Base-by-base conservation (phyloP, 768 basidiomycete genomes). In the Mycena galopus region DNA sequence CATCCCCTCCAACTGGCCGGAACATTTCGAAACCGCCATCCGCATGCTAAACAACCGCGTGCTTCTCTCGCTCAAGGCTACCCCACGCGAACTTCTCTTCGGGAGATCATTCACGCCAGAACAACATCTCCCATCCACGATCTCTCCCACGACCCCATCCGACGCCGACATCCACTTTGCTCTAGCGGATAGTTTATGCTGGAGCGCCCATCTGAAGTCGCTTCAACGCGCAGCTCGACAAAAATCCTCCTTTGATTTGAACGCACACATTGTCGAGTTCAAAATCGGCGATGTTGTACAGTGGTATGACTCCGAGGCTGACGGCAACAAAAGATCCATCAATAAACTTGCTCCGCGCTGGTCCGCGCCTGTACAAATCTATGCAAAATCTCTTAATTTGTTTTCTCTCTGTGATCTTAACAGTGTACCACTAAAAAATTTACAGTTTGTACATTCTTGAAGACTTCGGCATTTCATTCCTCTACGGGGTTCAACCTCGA, bases 61-160 rank as follows among this genome's bases (percentile, higher is more conserved):
- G 0, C 73, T 82, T 0, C 79, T 81, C 1, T 56, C 67, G 5
- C 50, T 73, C 16, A 65, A 69, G 5, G 63, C 63, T 0, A 68
- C 39, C 2, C 72, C 72, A 2, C 80, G 81, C 27, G 84, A 85
- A 68, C 72, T 85, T 0, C 71, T 85, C 1, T 75, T 84, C 0
- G 81, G 82, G 0, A 50, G 82, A 4, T 75, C 79, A 1, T 71
- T 83, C 56, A 81, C 63, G 2, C 63, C 63, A 4, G 72, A 73
- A 30, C 25, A 47, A 4, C 23, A 30, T 9, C 0, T 50, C 17
- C 47, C 57, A 16, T 4, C 56, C 30, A 19, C 4, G 7, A 21
- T 23, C 10, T 1, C 27, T 3, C 72, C 72, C 6, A 69, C 72
- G 4, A 51, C 56, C 1, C 8, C 42, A 1, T 19, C 27, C 62